These are phyloP conservation scores for Clavispora fructus DNA, from an alignment of 805 yeast species.

Conservation along the genomic window DNA sequence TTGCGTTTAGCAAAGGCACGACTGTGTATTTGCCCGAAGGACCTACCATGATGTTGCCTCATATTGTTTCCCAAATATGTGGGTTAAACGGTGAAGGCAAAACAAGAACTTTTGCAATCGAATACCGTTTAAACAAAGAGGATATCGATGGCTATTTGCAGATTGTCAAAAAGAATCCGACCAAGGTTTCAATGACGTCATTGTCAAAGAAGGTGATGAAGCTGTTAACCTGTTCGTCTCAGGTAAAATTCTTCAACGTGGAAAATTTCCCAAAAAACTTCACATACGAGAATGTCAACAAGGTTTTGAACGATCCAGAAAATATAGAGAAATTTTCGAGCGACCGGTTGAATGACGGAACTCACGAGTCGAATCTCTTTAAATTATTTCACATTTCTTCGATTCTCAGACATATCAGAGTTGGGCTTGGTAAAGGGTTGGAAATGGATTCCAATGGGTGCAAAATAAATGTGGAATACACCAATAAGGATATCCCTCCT, in stretches of 20 bases:
- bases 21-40: slow-evolving; percentile 73
- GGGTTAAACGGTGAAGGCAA: slow-evolving; percentile 43
- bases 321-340: slow-evolving; percentile 8
- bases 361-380: slow-evolving; percentile 23
- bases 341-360: slow-evolving; percentile 6
- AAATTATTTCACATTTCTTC: slow-evolving; percentile 23
- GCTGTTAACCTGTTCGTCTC: slow-evolving; percentile 14
- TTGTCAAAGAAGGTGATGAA: slow-evolving; percentile 8
- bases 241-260: slow-evolving; percentile 21
- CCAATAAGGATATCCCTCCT: not conserved
- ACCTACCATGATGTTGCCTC: slow-evolving; percentile 68
- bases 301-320: slow-evolving; percentile 32
- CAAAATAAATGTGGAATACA: slow-evolving; percentile 12
- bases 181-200: not conserved
- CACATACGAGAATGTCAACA: slow-evolving; percentile 63
- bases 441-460: slow-evolving; percentile 14
- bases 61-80: slow-evolving; percentile 42
- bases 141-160: slow-evolving; percentile 12
- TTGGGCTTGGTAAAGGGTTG: slow-evolving; percentile 18
- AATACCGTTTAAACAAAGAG: slow-evolving; percentile 19
- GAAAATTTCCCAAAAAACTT: slow-evolving; percentile 31
- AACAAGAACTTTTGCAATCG: slow-evolving; percentile 42
- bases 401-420: slow-evolving; percentile 20
- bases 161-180: not conserved
- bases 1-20: slow-evolving; percentile 56